A percentile compares a stretch with the other conserved stretches of the same genome.
Conservation (phyloP, 352 stramenopile species). For the Blastocystis sp. region DNA sequence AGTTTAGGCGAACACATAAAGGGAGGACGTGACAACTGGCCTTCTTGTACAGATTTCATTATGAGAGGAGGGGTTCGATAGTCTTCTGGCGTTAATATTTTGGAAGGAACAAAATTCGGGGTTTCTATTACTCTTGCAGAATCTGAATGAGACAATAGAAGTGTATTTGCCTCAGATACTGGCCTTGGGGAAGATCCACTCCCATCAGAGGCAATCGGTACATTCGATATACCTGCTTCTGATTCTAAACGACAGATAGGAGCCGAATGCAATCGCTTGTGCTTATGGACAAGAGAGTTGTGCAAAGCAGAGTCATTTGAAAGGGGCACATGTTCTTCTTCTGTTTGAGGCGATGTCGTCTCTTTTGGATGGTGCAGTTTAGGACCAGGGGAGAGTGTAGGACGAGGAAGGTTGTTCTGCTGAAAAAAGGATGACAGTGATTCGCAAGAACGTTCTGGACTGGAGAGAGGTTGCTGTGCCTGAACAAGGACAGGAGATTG, state of each 20-base stretch:
- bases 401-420: not conserved
- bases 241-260: not conserved
- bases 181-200: not conserved
- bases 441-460: constrained; percentile 2
- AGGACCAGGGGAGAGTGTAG: not conserved
- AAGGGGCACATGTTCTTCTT: not conserved
- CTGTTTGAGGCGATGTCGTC: not conserved
- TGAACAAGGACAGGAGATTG: not conserved
- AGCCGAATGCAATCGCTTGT: not conserved
- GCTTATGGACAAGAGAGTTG: not conserved
- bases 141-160: not conserved
- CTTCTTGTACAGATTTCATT: not conserved
- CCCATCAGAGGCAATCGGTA: not conserved
- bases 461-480: not conserved
- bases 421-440: constrained; percentile 19
- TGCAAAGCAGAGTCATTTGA: not conserved
- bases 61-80: not conserved
- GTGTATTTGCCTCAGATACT: not conserved
- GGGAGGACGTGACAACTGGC: not conserved
- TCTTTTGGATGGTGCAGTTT: not conserved
- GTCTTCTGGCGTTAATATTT: not conserved
- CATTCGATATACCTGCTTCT: not conserved
- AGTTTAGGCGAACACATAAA: not conserved
- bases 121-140: not conserved
- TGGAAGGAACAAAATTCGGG: not conserved